Base-by-base conservation (phyloP, 371 early-diverging fungal genomes). In the Dichotomocladium elegans region DNA sequence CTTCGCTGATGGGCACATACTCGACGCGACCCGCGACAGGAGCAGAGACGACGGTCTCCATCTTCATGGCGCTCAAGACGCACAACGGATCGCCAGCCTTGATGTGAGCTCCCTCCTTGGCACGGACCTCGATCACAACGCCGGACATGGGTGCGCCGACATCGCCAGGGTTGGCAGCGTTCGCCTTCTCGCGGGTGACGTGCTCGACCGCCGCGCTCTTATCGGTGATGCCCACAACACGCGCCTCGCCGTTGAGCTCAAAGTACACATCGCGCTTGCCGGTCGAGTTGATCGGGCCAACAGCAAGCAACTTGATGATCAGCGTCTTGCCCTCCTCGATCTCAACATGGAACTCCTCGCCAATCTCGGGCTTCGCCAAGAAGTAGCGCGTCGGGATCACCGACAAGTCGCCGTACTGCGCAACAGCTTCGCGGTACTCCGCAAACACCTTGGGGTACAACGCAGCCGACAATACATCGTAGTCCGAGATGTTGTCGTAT, bases 51-150 rank as follows among this genome's bases (percentile, higher is more conserved):
- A 93, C 83, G 1, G 95, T 94, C 70, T 96, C 97, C 95, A 96
- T 95, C 77, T 96, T 96, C 97, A 96, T 96, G 44, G 96, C 96
- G 45, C 87, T 87, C 50, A 96, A 73, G 11, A 96, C 89, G 54
- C 87, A 92, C 51, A 95, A 64, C 4, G 93, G 91, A 53, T 95
- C 93, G 11, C 96, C 97, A 11, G 83, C 83, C 78, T 91, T 93
- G 57, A 97, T 84, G 30, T 73, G 62, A 27, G 81, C 74, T 41
- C 96, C 96, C 51, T 67, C 79, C 61, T 90, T 86, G 47, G 86
- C 92, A 44, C 89, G 84, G 48, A 96, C 79, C 64, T 95, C 96
- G 22, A 97, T 84, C 3, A 97, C 92, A 1, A 92, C 89, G 52
- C 97, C 96, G 27, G 89, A 84, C 96, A 95, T 96, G 17, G 96